Conservation (phyloP, 352 stramenopile genomes). For the Phytophthora macrochlamydospora region DNA sequence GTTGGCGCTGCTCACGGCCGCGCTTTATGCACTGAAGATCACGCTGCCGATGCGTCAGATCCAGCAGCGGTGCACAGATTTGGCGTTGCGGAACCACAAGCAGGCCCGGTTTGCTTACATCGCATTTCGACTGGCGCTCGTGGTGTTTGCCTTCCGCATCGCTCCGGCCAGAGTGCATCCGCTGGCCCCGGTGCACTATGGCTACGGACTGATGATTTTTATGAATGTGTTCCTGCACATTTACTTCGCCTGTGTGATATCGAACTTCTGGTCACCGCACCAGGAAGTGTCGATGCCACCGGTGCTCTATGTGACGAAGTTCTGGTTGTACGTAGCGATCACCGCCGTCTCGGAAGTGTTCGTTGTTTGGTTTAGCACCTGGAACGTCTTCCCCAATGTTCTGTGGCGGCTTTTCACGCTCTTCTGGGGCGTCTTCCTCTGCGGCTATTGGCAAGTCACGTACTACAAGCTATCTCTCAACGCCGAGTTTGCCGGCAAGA, state of each 20-base stretch:
- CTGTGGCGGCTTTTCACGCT: conserved; percentile 77
- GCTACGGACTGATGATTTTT: conserved; percentile 75
- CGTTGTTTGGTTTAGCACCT: conserved; percentile 84
- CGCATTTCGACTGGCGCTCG: conserved; percentile 58
- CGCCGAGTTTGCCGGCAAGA: conserved; percentile 80
- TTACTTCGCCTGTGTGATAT: conserved; percentile 75
- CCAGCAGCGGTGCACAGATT: conserved; percentile 61
- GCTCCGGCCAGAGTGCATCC: conserved; percentile 69
- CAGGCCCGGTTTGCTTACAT: conserved; percentile 56
- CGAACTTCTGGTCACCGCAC: conserved; percentile 76
- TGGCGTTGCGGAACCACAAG: conserved; percentile 60
- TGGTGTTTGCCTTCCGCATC: conserved; percentile 61
- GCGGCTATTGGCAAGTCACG: conserved; percentile 65
- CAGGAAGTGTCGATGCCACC: conserved; percentile 65
- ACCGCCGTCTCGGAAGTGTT: conserved; percentile 57
- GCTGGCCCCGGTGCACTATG: conserved; percentile 73
- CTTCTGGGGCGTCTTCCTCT: conserved; percentile 54
- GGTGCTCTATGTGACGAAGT: conserved; percentile 69
- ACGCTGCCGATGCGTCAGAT: conserved; percentile 63
- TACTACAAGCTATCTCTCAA: conserved; percentile 74
- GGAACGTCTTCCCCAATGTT: conserved; percentile 77
- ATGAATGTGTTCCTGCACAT: conserved; percentile 85
- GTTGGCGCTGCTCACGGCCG: conserved; percentile 61
- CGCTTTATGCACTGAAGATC: conserved; percentile 70
- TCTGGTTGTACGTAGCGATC: conserved; percentile 70